Base-by-base conservation (phyloP, 2,329 filamentous ascomycete genomes). In the Aspergillus proliferans region DNA sequence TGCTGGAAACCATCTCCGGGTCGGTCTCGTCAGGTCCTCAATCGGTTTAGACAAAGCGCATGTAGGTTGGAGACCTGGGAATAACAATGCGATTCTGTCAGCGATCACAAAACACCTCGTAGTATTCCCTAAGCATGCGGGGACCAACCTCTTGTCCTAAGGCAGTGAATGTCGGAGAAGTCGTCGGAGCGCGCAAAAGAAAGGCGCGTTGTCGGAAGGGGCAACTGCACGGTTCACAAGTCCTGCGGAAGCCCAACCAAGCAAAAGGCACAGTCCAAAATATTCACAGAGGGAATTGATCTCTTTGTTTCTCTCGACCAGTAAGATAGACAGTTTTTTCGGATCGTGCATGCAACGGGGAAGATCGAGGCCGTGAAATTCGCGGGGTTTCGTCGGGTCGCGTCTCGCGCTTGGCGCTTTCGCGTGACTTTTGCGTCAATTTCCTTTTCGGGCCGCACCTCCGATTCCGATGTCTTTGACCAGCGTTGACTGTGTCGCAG, bases 171-270 rank as follows among this genome's bases (percentile, higher is more conserved):
- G 18, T 62, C 59, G 54, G 48, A 52, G 47, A 34, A 53, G 58
- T 53, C 52, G 59, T 58, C 56, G 58, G 54, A 58, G 54, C 58
- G 62, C 60, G 58, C 57, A 58, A 62, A 58, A 59, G 52, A 55
- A 62, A 10, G 54, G 62, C 65, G 65, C 64, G 65, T 66, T 56
- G 58, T 54, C 48, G 49, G 48, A 56, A 52, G 54, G 59, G 58
- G 55, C 49, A 57, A 56, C 53, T 50, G 51, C 51, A 54, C 46
- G 47, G 45, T 45, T 44, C n/a, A 19, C 7, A 39, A 39, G 10
- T 39, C n/a, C 36, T 39, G 36, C 9, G n/a, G 14, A 39, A 39
- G 19, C 9, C n/a, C n/a, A 19, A 39, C 39, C 18, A 41, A 41
- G 21, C 12, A 41, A 41, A 41, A 30, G 26, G 9, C 26, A 28